Conservation (phyloP, 192 early-diverging fungal species). For the Hyaloraphidium curvatum region DNA sequence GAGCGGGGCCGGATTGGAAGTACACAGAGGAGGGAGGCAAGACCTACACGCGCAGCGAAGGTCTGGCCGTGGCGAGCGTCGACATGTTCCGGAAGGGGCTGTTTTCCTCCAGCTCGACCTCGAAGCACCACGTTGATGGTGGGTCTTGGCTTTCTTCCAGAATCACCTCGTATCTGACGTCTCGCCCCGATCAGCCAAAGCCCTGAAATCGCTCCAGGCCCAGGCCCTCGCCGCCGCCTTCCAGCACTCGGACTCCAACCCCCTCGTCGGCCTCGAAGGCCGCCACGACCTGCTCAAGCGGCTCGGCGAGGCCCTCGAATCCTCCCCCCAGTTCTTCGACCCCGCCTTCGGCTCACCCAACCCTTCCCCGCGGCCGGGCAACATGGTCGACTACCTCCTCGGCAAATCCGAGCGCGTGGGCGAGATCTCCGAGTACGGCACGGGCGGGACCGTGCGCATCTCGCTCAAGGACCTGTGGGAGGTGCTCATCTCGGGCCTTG, state of each 20-base stretch:
- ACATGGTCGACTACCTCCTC: conserved; percentile 63
- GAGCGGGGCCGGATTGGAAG: conserved; percentile 65
- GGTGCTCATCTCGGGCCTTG: conserved; percentile 55
- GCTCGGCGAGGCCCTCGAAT: conserved; percentile 33
- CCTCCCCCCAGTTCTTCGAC: conserved; percentile 36
- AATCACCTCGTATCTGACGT: background rate
- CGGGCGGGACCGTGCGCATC: too few relatives aligned
- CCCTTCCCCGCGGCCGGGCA: conserved; percentile 50
- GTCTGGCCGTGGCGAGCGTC: conserved; percentile 63
- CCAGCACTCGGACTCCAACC: conserved; percentile 59
- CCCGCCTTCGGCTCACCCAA: background rate
- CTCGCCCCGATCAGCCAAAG: conserved; percentile 9
- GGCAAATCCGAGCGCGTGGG: conserved; percentile 17
- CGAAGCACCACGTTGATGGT: conserved; percentile 55
- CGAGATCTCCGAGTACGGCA: conserved; percentile 25
- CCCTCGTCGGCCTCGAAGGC: conserved; percentile 59
- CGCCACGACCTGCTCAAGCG: conserved; percentile 46
- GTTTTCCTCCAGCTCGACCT: conserved; percentile 39
- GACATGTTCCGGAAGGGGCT: conserved; percentile 64
- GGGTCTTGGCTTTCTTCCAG: conserved; percentile 4
- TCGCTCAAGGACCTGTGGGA: conserved; percentile 60
- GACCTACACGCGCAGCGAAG: conserved; percentile 53
- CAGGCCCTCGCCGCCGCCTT: conserved; percentile 39
- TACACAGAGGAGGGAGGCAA: conserved; percentile 26
- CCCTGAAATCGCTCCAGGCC: conserved; percentile 25